phyloP scores from a whole-genome alignment of 768 basidiomycete species.

The Lentinula aciculospora region DNA sequence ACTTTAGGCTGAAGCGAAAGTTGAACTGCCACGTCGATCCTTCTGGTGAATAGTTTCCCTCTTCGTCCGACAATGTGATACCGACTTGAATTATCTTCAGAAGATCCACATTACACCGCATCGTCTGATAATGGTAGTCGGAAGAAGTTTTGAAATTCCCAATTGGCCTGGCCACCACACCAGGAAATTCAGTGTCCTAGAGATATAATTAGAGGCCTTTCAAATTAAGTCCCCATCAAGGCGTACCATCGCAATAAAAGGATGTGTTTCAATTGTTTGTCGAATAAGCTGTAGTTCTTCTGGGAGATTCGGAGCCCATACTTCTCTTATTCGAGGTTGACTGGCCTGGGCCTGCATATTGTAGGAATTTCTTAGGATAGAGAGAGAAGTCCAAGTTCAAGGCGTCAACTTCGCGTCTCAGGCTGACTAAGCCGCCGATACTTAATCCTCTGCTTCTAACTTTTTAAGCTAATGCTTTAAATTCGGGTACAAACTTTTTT shows the following conservation, averaged over 20 bases:
- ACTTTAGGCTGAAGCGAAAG: conserved; percentile 90
- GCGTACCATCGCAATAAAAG: conserved; percentile 87
- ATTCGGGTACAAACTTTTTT: too few species aligned
- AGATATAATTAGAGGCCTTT: neutral
- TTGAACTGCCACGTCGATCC: conserved; percentile 99
- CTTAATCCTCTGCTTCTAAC: too few species aligned
- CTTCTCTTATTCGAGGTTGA: conserved; percentile 76
- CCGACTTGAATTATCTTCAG: conserved; percentile 98
- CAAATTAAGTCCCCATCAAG: neutral
- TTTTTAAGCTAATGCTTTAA: too few species aligned
- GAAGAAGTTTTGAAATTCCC: conserved; percentile 94
- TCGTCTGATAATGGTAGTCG: conserved; percentile 99
- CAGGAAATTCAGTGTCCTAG: conserved; percentile 98
- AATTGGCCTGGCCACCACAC: conserved; percentile 95
- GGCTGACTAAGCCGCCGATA: neutral
- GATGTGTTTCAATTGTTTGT: conserved; percentile 82
- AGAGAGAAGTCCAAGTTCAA: neutral
- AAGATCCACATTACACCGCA: conserved; percentile 98
- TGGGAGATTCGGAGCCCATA: conserved; percentile 93
- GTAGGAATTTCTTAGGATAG: neutral
- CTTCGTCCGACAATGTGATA: conserved; percentile 89
- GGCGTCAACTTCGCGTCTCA: neutral
- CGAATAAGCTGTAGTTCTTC: conserved; percentile 87
- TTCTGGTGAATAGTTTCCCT: conserved; percentile 87
- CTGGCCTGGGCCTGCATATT: conserved; percentile 2